These are phyloP conservation scores for Cadophora gregata DNA, from an alignment of 2,329 filamentous ascomycete species.

Conservation along the genomic window DNA sequence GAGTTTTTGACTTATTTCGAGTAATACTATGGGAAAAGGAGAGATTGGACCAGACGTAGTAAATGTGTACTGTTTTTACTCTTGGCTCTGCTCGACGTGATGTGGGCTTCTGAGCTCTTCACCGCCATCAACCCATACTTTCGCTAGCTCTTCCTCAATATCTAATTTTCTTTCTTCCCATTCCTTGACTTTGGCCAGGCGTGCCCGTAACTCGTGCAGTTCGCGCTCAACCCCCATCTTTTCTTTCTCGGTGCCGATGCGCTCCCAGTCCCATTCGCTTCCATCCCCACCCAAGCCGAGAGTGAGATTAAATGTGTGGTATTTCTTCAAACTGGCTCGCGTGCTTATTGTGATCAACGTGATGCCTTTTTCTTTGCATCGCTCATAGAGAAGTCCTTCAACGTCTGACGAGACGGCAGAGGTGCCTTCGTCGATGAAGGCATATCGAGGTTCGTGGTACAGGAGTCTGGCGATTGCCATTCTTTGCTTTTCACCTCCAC, in stretches of 20 bases:
- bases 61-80: conserved; percentile 14
- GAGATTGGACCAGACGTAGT: background rate
- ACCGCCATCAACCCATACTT: conserved; percentile 45
- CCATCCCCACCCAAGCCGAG: conserved; percentile 81
- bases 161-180: conserved; percentile 81
- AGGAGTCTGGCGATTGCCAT: conserved; percentile 89
- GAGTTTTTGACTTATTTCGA: background rate
- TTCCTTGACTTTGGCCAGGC: conserved; percentile 79
- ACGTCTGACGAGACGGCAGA: conserved; percentile 94
- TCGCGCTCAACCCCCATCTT: conserved; percentile 94
- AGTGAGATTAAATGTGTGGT: conserved; percentile 89
- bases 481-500: conserved; percentile 94
- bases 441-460: conserved; percentile 94
- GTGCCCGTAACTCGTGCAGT: conserved; percentile 80
- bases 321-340: conserved; percentile 90
- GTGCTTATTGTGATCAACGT: conserved; percentile 97
- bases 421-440: conserved; percentile 94
- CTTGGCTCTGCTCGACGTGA: conserved; percentile 25
- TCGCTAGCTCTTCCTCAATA: conserved; percentile 79
- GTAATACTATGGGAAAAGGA: background rate
- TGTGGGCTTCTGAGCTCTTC: conserved; percentile 33
- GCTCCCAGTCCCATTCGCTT: conserved; percentile 91
- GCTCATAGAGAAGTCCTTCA: conserved; percentile 91
- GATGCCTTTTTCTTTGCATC: conserved; percentile 89
- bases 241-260: conserved; percentile 91